These are phyloP conservation scores for Apiospora aurea DNA, from an alignment of 2,329 filamentous ascomycete genomes.

Conservation along the genomic window DNA sequence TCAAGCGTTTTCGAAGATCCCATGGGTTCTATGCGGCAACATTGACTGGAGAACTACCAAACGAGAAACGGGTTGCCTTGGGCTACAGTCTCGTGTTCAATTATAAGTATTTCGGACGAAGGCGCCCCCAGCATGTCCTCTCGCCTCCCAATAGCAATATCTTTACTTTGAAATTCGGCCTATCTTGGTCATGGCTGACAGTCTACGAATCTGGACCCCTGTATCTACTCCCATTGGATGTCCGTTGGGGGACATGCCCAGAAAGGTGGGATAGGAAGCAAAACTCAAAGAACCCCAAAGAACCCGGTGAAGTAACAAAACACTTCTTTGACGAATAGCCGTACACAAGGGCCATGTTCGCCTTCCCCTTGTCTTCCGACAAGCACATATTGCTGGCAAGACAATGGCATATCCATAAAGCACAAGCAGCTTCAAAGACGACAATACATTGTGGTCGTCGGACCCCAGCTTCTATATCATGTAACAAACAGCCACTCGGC, in stretches of 20 bases:
- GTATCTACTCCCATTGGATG: background rate
- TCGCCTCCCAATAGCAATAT: background rate
- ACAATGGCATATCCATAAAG: constrained; percentile 1
- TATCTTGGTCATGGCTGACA: background rate
- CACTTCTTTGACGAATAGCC: background rate
- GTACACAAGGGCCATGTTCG: background rate
- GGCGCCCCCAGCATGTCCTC: background rate
- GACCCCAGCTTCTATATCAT: constrained; percentile 2
- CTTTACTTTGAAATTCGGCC: background rate
- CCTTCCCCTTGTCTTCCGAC: background rate
- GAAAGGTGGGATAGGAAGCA: background rate
- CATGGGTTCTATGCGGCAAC: background rate
- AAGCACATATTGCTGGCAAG: background rate
- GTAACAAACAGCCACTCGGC: background rate
- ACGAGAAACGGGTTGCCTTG: background rate
- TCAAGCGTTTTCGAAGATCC: background rate
- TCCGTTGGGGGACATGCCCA: background rate
- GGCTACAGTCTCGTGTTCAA: background rate
- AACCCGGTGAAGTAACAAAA: background rate
- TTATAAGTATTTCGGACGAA: background rate
- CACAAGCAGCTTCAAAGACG: background rate
- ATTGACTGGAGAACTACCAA: background rate
- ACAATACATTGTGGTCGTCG: background rate
- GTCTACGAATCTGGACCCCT: background rate
- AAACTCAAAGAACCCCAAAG: background rate